Evolutionary conservation across 352 stramenopile genomes (phyloP).

Genomic region (Phytophthora sp.): DNA sequence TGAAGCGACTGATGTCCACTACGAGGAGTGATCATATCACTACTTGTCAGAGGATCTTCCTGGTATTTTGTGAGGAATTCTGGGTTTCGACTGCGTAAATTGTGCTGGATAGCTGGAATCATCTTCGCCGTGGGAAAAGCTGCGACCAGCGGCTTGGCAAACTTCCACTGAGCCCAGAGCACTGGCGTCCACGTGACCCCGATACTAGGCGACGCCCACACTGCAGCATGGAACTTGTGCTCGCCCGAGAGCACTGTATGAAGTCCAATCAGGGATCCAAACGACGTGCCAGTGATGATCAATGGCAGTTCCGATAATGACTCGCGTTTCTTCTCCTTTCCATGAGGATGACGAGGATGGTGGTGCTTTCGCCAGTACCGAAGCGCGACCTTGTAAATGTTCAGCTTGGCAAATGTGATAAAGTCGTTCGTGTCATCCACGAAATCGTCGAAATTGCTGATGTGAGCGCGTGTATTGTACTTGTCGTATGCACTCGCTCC

Average conservation of each 20-base stretch:
- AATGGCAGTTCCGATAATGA: slow-evolving; percentile 37
- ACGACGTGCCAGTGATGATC: slow-evolving; percentile 49
- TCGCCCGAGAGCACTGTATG: slow-evolving; percentile 46
- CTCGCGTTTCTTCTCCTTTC: slow-evolving; percentile 26
- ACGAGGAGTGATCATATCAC: slow-evolving; percentile 43
- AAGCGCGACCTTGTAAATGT: slow-evolving; percentile 38
- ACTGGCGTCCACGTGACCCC: slow-evolving; percentile 47
- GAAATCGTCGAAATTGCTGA: slow-evolving; percentile 45
- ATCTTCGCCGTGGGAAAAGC: slow-evolving; percentile 45
- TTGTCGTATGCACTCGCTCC: slow-evolving; percentile 45
- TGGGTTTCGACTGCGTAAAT: slow-evolving; percentile 41
- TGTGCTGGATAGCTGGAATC: slow-evolving; percentile 45
- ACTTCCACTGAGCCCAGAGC: slow-evolving; percentile 42
- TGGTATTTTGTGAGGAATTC: slow-evolving; percentile 43
- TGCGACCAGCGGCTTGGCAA: slow-evolving; percentile 38
- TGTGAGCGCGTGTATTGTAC: slow-evolving; percentile 42
- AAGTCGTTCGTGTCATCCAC: slow-evolving; percentile 57
- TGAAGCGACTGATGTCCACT: slow-evolving; percentile 51
- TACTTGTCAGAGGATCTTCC: slow-evolving; percentile 45
- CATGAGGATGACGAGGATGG: slow-evolving; percentile 36
- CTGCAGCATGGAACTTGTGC: slow-evolving; percentile 48
- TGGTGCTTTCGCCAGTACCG: slow-evolving; percentile 44
- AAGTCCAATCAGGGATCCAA: slow-evolving; percentile 44
- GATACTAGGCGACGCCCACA: slow-evolving; percentile 44
- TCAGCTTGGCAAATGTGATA: slow-evolving; percentile 42